Conservation (phyloP, 2,329 filamentous ascomycete genomes). For the Botrytis cinerea region DNA sequence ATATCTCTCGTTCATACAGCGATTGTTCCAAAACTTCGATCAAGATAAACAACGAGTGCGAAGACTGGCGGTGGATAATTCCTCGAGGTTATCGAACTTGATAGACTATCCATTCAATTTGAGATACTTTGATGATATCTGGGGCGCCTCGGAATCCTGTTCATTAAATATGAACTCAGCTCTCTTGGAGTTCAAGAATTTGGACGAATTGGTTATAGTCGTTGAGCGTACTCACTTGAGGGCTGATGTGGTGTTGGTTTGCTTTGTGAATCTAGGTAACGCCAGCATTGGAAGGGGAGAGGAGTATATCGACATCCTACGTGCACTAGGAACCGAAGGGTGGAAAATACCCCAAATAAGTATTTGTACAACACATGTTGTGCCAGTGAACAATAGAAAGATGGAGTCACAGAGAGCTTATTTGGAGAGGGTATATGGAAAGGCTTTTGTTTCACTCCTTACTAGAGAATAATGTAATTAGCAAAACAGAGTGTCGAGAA, state of each 20-base stretch:
- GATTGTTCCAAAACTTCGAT: background rate
- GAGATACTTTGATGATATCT: background rate
- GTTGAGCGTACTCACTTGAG: background rate
- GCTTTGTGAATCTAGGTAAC: background rate
- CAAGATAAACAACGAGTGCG: background rate
- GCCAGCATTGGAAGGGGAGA: background rate
- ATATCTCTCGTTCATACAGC: slow-evolving; percentile 8
- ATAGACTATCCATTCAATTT: background rate
- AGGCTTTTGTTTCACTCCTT: background rate
- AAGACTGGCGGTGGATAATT: background rate
- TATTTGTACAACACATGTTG: background rate
- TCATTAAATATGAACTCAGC: background rate
- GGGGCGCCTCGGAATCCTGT: background rate
- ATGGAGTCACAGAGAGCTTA: background rate
- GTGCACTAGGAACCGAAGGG: background rate
- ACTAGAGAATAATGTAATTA: background rate
- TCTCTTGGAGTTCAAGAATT: background rate
- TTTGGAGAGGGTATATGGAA: background rate
- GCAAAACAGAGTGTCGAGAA: background rate
- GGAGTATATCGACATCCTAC: background rate
- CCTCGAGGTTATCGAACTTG: background rate
- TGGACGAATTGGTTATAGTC: background rate
- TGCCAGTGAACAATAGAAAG: background rate
- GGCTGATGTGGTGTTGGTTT: background rate
- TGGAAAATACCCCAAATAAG: slow-evolving; percentile 1